phyloP scores from a whole-genome alignment of 352 stramenopile species.

The Phytopythium vexans region DNA sequence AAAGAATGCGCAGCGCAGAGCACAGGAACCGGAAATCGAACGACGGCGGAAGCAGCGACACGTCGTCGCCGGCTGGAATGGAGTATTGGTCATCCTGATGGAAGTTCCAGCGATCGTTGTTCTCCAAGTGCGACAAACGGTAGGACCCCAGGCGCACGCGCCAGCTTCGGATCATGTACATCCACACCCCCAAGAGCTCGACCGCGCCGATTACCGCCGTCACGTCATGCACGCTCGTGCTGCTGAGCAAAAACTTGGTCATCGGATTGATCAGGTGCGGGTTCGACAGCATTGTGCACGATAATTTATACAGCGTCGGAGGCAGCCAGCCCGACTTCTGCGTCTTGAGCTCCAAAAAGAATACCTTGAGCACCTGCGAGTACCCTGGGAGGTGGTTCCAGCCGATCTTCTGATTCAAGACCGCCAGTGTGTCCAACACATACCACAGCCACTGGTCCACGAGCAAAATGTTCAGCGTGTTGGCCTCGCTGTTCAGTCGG shows the following conservation, averaged over 20 bases:
- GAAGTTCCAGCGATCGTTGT: slow-evolving; percentile 90
- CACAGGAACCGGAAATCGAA: slow-evolving; percentile 89
- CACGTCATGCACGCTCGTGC: slow-evolving; percentile 85
- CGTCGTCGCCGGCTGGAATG: slow-evolving; percentile 83
- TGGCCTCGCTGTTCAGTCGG: slow-evolving; percentile 73
- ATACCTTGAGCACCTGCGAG: slow-evolving; percentile 86
- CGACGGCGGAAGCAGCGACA: slow-evolving; percentile 78
- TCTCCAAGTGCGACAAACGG: slow-evolving; percentile 83
- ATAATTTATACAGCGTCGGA: slow-evolving; percentile 86
- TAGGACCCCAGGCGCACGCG: slow-evolving; percentile 84
- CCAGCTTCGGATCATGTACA: slow-evolving; percentile 92
- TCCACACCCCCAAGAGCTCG: slow-evolving; percentile 86
- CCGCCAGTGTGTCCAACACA: slow-evolving; percentile 84
- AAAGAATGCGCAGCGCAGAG: slow-evolving; percentile 70
- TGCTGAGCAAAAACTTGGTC: slow-evolving; percentile 87
- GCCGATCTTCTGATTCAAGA: slow-evolving; percentile 88
- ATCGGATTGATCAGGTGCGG: slow-evolving; percentile 87
- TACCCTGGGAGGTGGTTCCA: slow-evolving; percentile 85
- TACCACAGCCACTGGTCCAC: slow-evolving; percentile 90
- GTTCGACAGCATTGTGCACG: slow-evolving; percentile 88
- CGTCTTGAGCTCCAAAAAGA: slow-evolving; percentile 87
- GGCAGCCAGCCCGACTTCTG: slow-evolving; percentile 87
- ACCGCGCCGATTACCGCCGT: slow-evolving; percentile 84
- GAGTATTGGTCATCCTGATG: slow-evolving; percentile 89
- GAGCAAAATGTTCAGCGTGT: slow-evolving; percentile 86